Conservation (phyloP, 2,329 filamentous ascomycete genomes). For the Xylaria sp. region DNA sequence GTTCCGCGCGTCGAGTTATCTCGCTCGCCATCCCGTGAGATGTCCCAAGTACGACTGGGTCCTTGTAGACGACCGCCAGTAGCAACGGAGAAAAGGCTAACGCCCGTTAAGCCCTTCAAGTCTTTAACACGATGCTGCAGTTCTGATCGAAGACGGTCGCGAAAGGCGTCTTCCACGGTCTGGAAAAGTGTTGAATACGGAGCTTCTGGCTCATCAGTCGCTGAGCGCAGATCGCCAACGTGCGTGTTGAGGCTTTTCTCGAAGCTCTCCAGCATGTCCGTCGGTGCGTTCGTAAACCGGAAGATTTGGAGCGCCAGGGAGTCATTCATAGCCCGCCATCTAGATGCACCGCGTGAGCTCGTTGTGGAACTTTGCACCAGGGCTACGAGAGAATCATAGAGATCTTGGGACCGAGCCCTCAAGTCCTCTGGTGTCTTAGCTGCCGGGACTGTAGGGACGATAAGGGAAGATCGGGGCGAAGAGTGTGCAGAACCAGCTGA, state of each 20-base stretch:
- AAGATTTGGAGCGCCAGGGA: slow-evolving; percentile 69
- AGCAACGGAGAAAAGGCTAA: slow-evolving; percentile 66
- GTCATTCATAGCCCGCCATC: slow-evolving; percentile 65
- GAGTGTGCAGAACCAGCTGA: slow-evolving; percentile 60
- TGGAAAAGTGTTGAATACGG: slow-evolving; percentile 58
- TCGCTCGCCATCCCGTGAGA: slow-evolving; percentile 42
- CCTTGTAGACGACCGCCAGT: slow-evolving; percentile 62
- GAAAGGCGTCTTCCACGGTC: slow-evolving; percentile 62
- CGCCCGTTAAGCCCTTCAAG: slow-evolving; percentile 63
- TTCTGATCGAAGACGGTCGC: slow-evolving; percentile 60
- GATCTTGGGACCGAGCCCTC: slow-evolving; percentile 58
- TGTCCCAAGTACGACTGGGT: slow-evolving; percentile 52
- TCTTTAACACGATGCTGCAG: slow-evolving; percentile 63
- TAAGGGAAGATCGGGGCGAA: slow-evolving; percentile 62
- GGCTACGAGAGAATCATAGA: slow-evolving; percentile 66
- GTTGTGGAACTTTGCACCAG: slow-evolving; percentile 64
- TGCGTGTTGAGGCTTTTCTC: slow-evolving; percentile 62
- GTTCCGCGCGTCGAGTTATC: slow-evolving; percentile 55
- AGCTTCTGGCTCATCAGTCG: slow-evolving; percentile 9
- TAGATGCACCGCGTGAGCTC: slow-evolving; percentile 55
- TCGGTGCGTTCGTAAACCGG: slow-evolving; percentile 64
- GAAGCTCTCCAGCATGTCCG: slow-evolving; percentile 59
- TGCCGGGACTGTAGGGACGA: slow-evolving; percentile 55
- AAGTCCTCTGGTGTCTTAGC: slow-evolving; percentile 54
- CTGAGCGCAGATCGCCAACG: slow-evolving; percentile 52